These are phyloP conservation scores for Yamadazyma blattariae DNA, from an alignment of 1,139 yeast species.

Conservation along the genomic window DNA sequence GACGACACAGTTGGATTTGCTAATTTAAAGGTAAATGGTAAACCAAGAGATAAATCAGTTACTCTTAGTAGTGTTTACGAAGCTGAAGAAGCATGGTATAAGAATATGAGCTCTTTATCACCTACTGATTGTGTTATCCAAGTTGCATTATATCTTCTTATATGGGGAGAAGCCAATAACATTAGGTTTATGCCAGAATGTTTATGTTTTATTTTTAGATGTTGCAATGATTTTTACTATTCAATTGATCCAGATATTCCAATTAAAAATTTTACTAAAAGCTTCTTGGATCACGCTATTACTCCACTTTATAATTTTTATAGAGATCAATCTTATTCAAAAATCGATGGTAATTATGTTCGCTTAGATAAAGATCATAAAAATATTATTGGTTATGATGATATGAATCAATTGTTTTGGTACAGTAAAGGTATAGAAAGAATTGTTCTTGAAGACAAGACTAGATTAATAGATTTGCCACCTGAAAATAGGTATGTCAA, in stretches of 20 bases:
- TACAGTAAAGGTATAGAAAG: slow-evolving; percentile 47
- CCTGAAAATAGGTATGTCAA: slow-evolving; percentile 46
- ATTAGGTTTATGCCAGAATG: slow-evolving; percentile 84
- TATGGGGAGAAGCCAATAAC: slow-evolving; percentile 92
- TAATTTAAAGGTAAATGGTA: slow-evolving; percentile 41
- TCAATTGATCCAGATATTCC: slow-evolving; percentile 35
- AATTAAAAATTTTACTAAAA: slow-evolving; percentile 16
- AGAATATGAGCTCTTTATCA: slow-evolving; percentile 53
- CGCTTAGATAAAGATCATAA: slow-evolving; percentile 53
- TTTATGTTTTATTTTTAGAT: slow-evolving; percentile 73
- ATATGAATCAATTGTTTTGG: slow-evolving; percentile 66
- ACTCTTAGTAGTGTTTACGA: slow-evolving; percentile 46
- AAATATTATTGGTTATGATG: slow-evolving; percentile 57
- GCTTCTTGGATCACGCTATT: slow-evolving; percentile 63
- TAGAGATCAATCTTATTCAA: slow-evolving; percentile 51
- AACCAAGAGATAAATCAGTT: slow-evolving; percentile 35
- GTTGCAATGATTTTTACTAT: slow-evolving; percentile 68
- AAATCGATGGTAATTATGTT: slow-evolving; percentile 33
- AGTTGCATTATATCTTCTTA: slow-evolving; percentile 62
- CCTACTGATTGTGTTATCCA: slow-evolving; percentile 62
- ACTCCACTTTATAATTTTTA: slow-evolving; percentile 71
- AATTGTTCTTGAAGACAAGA: slow-evolving; percentile 34
- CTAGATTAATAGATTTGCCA: slow-evolving; percentile 38
- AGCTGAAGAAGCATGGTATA: slow-evolving; percentile 77
- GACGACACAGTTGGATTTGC: slow-evolving; percentile 80